These are phyloP conservation scores for Trichoderma sp. DNA, from an alignment of 2,329 filamentous ascomycete genomes.

Conservation along the genomic window DNA sequence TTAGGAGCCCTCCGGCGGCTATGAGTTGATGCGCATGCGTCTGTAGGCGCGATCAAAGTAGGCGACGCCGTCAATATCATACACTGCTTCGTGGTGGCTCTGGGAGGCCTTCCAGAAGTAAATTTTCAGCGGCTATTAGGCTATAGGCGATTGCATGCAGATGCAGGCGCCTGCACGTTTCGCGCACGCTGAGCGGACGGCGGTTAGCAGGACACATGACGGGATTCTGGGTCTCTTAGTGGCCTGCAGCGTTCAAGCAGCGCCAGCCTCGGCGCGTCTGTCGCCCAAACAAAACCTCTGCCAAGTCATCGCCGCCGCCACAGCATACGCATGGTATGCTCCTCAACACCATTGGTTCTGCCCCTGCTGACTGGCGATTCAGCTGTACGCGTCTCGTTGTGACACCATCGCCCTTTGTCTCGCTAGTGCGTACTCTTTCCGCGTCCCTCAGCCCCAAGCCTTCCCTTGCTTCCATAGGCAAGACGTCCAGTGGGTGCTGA, in stretches of 20 bases:
- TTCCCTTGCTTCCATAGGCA: neutral
- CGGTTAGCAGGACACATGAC: neutral
- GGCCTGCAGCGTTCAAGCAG: conserved; percentile 4
- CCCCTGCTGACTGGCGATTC: conserved; percentile 11
- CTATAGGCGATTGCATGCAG: neutral
- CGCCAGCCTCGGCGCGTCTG: conserved; percentile 17
- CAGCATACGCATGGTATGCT: no score
- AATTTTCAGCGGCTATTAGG: neutral
- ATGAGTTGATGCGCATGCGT: neutral
- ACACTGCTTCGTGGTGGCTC: neutral
- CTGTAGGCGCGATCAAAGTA: neutral
- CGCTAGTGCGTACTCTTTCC: neutral
- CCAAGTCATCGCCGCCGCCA: no score
- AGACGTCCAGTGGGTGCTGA: conserved; percentile 10
- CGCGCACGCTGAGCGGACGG: neutral
- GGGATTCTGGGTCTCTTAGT: neutral
- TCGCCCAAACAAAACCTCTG: neutral
- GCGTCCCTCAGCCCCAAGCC: neutral
- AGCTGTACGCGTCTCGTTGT: neutral
- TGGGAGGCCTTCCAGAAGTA: neutral
- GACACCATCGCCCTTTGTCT: neutral
- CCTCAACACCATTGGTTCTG: neutral
- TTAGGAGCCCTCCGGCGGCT: neutral
- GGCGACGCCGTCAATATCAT: neutral
- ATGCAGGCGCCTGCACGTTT: neutral